Conservation (phyloP, 1,139 yeast genomes). For the Suhomyces taliae region DNA sequence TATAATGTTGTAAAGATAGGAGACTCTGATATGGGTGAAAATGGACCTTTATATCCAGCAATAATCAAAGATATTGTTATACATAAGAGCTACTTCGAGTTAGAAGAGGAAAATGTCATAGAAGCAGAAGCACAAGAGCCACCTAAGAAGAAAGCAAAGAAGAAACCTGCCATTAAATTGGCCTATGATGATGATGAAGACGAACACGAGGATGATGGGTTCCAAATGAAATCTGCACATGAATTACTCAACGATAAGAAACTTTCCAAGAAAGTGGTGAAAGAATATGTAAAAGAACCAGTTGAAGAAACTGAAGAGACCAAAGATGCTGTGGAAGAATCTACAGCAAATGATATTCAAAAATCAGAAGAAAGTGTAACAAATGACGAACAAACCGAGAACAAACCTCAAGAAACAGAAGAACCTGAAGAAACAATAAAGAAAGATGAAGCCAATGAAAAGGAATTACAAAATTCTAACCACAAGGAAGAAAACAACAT, state of each 20-base stretch:
- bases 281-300: slow-evolving; percentile 1
- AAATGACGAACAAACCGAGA: too few relatives aligned
- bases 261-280: slow-evolving; percentile 3
- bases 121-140: slow-evolving; percentile 5
- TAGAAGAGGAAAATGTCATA: slow-evolving; percentile 17
- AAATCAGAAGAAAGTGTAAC: slow-evolving; percentile 5
- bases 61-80: slow-evolving; percentile 42
- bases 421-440: slow-evolving; percentile 1
- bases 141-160: slow-evolving; percentile 17
- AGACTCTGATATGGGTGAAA: slow-evolving; percentile 48
- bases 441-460: slow-evolving; percentile 6
- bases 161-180: slow-evolving; percentile 17
- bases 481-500: slow-evolving; percentile 3
- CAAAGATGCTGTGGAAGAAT: neutral
- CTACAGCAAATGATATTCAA: slow-evolving; percentile 1
- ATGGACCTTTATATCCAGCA: slow-evolving; percentile 55
- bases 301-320: neutral
- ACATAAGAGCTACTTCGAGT: slow-evolving; percentile 40
- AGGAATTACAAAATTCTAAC: neutral
- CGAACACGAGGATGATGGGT: slow-evolving; percentile 30
- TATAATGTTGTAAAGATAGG: slow-evolving; percentile 54
- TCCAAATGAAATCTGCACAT: slow-evolving; percentile 54
- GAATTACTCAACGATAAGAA: slow-evolving; percentile 21
- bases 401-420: slow-evolving; percentile 3
- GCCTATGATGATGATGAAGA: slow-evolving; percentile 23